Conservation (phyloP, 139 green algal genomes). For the Coccomyxa sp. region DNA sequence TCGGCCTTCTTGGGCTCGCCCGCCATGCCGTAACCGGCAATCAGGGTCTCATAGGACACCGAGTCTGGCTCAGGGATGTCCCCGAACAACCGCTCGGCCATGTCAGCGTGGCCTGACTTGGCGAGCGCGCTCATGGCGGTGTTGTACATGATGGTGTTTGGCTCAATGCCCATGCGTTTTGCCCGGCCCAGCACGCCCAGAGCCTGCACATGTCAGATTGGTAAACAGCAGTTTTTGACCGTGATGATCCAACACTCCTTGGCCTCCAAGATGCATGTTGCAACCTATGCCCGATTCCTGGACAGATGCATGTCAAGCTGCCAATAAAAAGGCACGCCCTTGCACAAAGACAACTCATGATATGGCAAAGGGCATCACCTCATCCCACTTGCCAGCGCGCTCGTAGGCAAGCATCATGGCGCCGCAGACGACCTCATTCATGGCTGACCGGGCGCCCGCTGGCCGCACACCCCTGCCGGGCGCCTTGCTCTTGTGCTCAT, state of each 20-base stretch:
- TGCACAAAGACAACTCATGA: no score
- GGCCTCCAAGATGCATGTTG: no score
- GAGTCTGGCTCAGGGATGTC: constrained; percentile 45
- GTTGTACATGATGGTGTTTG: constrained; percentile 78
- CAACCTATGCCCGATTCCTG: no score
- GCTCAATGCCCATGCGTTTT: constrained; percentile 29
- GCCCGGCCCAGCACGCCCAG: constrained; percentile 61
- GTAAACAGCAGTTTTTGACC: no score
- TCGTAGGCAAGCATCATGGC: constrained; percentile 85
- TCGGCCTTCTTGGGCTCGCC: constrained; percentile 53
- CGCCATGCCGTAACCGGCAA: constrained; percentile 70
- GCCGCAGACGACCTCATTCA: constrained; percentile 82
- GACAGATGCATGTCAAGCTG: no score
- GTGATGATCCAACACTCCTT: no score
- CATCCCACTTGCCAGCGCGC: constrained; percentile 50
- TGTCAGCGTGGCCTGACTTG: constrained; percentile 57
- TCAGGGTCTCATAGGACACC: constrained; percentile 73
- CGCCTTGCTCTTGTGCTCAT: constrained; percentile 12
- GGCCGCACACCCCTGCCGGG: neutral
- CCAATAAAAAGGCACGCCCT: no score
- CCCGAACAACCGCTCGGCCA: constrained; percentile 63
- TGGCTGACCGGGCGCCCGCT: neutral
- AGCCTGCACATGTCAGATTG: no score
- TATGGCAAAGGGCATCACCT: constrained; percentile 12
- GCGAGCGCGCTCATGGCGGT: constrained; percentile 75